Base-by-base conservation (phyloP, 2,329 filamentous ascomycete species). In the Dothistroma pini region DNA sequence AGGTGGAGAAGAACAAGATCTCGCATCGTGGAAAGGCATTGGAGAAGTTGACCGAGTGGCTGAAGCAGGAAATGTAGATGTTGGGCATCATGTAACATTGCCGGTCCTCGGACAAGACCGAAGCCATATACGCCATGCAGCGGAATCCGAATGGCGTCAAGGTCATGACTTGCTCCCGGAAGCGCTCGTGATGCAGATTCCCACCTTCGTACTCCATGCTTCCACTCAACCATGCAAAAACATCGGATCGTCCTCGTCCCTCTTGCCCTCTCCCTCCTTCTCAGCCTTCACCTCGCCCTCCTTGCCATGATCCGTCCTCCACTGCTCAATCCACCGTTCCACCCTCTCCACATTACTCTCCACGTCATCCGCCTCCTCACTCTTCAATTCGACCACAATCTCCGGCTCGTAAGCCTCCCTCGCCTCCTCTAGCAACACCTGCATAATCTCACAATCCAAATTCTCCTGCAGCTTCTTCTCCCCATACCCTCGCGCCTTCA, bases 371-470 rank as follows among this genome's bases (percentile, higher is more conserved):
- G 86, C 83, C 57, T 84, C 84, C 73, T 96, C 89, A 76, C 93
- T 97, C 71, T 81, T 86, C 71, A 99, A 78, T 76, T 96, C 92
- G 29, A 97, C 89, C 41, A 99, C 89, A 68, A 96, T 90, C 72
- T 95, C 86, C 75, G 89, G 86, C 57, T 91, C 89, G 71, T 93
- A 99, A 11, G 89, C 86, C 65, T 96, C 93, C 62, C 87, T 82
- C 34, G 95, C 95, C 79, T 99, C 95, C 68, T 96, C 89, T 21
- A 96, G 80, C 59, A 99, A 79, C 29, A 97, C 91, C 72, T 96
- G 89, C 88, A 99, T 97, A 73, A 99, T 97, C 79, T 99, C 95
- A 32, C 91, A 89, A 76, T 99, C 95, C 62, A 99, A 80, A 73
- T 99, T 99, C 76, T 97, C 95, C 75, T 97, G 90, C 49, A 99